These are phyloP conservation scores for Mallotus repandus DNA, from an alignment of 441 rosid species.

Conservation along the genomic window DNA sequence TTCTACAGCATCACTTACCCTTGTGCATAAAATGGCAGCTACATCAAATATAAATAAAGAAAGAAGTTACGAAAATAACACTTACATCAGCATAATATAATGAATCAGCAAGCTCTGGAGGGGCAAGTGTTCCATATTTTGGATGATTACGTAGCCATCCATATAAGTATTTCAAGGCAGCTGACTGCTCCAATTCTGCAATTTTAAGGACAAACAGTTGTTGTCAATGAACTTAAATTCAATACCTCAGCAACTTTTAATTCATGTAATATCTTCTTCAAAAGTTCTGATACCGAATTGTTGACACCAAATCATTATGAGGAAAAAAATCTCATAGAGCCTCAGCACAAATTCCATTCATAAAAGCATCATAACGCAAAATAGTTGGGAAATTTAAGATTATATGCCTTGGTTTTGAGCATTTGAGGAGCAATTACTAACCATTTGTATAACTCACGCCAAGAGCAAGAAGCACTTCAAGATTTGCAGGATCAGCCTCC, in stretches of 20 bases:
- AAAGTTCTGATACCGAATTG: background rate
- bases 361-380: background rate
- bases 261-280: background rate
- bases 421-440: conserved; percentile 35
- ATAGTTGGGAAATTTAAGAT: background rate
- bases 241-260: conserved; percentile 5
- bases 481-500: conserved; percentile 88
- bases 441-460: conserved; percentile 99
- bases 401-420: background rate
- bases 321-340: background rate
- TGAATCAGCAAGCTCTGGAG: conserved; percentile 64
- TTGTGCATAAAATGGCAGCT: background rate
- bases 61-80: conserved; percentile 11
- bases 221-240: conserved; percentile 6
- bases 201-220: conserved; percentile 19
- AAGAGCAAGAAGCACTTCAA: conserved; percentile 98
- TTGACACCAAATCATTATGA: background rate
- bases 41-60: conserved; percentile 11
- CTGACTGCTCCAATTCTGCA: conserved; percentile 92
- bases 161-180: conserved; percentile 87
- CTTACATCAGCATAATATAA: conserved; percentile 87
- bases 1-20: background rate
- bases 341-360: background rate
- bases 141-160: conserved; percentile 94
- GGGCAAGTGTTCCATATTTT: conserved; percentile 68